phyloP scores from a whole-genome alignment of 2,329 filamentous ascomycete species.

The Cadophora gregata region DNA sequence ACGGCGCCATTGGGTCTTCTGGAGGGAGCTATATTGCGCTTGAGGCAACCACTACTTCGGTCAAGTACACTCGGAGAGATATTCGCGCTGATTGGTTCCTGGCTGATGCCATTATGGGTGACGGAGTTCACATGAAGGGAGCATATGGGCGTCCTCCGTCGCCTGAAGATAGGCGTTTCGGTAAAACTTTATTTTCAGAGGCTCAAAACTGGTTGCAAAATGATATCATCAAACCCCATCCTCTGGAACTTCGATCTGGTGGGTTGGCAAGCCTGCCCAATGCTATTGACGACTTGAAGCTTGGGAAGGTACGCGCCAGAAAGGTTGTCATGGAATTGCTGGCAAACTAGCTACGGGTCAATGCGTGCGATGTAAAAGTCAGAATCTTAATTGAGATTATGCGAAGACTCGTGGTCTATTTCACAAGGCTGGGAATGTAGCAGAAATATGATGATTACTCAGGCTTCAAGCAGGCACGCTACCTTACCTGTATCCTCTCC shows the following conservation, averaged over 20 bases:
- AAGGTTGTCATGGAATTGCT: not conserved
- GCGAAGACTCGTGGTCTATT: no score
- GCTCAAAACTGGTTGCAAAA: not conserved
- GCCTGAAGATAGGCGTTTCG: not conserved
- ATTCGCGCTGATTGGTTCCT: constrained; percentile 43
- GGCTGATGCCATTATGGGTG: constrained; percentile 41
- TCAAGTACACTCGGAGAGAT: constrained; percentile 8
- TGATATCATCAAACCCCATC: not conserved
- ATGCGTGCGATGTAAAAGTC: not conserved
- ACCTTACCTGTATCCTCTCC: no score
- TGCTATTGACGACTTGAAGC: not conserved
- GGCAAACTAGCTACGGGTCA: not conserved
- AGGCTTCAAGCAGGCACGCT: no score
- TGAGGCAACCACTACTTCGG: constrained; percentile 18
- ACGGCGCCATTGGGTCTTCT: constrained; percentile 45
- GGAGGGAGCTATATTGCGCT: constrained; percentile 41
- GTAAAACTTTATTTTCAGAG: not conserved
- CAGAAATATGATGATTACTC: no score
- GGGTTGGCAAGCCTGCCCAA: not conserved
- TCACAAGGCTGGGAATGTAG: no score
- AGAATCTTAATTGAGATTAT: no score
- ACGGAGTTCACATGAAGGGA: no score
- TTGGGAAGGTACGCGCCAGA: not conserved
- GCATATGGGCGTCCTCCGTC: not conserved
- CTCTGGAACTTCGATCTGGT: not conserved